Conservation (phyloP, 495 filamentous ascomycete species). For the Aspergillus leporis region DNA sequence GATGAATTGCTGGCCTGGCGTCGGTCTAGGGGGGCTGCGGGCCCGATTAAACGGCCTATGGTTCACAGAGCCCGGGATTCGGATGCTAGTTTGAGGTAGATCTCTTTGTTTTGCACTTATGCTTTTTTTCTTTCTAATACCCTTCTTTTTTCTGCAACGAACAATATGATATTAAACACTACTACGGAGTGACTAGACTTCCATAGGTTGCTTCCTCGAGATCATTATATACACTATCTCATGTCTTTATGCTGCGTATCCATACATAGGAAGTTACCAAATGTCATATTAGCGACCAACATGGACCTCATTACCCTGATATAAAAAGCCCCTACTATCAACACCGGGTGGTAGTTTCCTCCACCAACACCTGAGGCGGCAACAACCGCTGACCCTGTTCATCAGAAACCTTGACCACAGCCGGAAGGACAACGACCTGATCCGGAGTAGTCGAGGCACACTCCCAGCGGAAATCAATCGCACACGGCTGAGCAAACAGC, state of each 20-base stretch:
- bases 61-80: not conserved
- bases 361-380: conserved; percentile 17
- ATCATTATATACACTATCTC: too few relatives aligned
- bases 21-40: conserved; percentile 15
- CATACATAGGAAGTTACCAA: too few relatives aligned
- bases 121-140: not conserved
- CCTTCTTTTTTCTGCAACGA: not conserved
- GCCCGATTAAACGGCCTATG: not conserved
- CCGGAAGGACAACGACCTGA: conserved; percentile 19
- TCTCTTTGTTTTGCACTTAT: not conserved
- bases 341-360: conserved; percentile 4
- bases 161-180: conserved; percentile 1
- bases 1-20: conserved; percentile 27
- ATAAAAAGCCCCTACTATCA: conserved; percentile 2
- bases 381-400: conserved; percentile 22
- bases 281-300: too few relatives aligned
- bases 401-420: conserved; percentile 24
- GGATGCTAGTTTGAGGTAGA: not conserved
- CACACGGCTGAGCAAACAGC: conserved; percentile 31
- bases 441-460: not conserved
- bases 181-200: too few relatives aligned
- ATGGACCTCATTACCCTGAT: too few relatives aligned
- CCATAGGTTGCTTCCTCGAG: too few relatives aligned
- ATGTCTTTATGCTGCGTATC: too few relatives aligned
- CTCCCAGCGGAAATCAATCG: conserved; percentile 24